A percentile compares a stretch with the other conserved stretches of the same genome.
phyloP scores from a whole-genome alignment of 306 rosid species.

The Glycyrrhiza uralensis region DNA sequence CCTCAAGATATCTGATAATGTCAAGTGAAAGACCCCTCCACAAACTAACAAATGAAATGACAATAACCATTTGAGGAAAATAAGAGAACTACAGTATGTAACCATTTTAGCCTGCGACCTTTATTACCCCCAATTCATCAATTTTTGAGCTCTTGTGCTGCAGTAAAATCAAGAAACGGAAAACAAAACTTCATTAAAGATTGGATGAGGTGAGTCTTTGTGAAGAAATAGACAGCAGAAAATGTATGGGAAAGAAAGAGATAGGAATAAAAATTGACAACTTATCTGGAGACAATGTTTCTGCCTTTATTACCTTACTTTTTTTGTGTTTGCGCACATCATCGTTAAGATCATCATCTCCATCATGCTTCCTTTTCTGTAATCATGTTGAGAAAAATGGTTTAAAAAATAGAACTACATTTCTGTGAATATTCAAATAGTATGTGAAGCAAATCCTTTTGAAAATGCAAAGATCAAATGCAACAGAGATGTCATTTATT shows the following conservation, averaged over 20 bases:
- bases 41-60: slow-evolving; percentile 50
- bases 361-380: slow-evolving; percentile 99
- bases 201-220: too few species aligned
- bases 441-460: too few species aligned
- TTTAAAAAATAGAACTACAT: slow-evolving; percentile 5
- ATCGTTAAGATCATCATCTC: slow-evolving; percentile 81
- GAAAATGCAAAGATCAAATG: too few species aligned
- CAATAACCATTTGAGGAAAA: slow-evolving; percentile 64
- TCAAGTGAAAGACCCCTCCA: slow-evolving; percentile 60
- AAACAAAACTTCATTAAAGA: slow-evolving; percentile 17
- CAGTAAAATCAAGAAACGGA: slow-evolving; percentile 24
- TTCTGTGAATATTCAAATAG: too few species aligned
- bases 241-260: background rate
- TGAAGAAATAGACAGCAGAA: too few species aligned
- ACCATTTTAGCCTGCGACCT: slow-evolving; percentile 74
- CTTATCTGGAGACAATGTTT: background rate
- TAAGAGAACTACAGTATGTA: slow-evolving; percentile 43
- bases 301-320: slow-evolving; percentile 82
- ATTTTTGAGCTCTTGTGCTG: slow-evolving; percentile 93
- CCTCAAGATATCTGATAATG: slow-evolving; percentile 65
- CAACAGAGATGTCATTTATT: too few species aligned
- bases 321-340: slow-evolving; percentile 94
- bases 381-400: slow-evolving; percentile 24
- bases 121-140: slow-evolving; percentile 81
- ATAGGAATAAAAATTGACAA: background rate